Conservation (phyloP, 441 rosid genomes). For the Pelargonium citronellum region DNA sequence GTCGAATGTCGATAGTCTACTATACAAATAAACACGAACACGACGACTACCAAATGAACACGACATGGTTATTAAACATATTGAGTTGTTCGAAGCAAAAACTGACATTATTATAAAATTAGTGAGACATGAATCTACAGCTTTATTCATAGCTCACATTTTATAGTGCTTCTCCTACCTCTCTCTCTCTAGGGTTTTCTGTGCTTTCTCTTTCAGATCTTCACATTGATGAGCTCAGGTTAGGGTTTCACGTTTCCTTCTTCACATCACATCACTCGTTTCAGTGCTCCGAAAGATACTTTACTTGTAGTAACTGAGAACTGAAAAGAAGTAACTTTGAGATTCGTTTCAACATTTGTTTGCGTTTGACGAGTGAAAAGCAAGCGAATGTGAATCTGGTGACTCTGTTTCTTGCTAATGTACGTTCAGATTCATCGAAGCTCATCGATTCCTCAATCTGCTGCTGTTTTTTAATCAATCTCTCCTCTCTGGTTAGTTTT, state of each 20-base stretch:
- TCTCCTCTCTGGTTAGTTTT: constrained; percentile 8
- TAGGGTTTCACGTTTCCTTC: neutral
- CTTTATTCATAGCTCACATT: neutral
- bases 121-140: no score
- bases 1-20: no score
- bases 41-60: no score
- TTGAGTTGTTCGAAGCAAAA: no score
- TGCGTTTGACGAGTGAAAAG: neutral
- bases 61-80: no score
- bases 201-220: neutral
- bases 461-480: neutral
- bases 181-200: constrained; percentile 2
- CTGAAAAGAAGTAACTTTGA: neutral
- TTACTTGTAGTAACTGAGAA: neutral
- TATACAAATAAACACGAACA: no score
- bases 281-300: neutral
- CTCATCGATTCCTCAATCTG: neutral
- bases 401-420: neutral
- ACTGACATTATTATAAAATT: no score
- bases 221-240: neutral
- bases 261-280: neutral
- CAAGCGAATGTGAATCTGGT: neutral
- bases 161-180: constrained; percentile 5
- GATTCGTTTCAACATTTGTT: neutral
- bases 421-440: neutral